Conservation (phyloP, 2,329 filamentous ascomycete genomes). For the Microdochium trichocladiopsis region DNA sequence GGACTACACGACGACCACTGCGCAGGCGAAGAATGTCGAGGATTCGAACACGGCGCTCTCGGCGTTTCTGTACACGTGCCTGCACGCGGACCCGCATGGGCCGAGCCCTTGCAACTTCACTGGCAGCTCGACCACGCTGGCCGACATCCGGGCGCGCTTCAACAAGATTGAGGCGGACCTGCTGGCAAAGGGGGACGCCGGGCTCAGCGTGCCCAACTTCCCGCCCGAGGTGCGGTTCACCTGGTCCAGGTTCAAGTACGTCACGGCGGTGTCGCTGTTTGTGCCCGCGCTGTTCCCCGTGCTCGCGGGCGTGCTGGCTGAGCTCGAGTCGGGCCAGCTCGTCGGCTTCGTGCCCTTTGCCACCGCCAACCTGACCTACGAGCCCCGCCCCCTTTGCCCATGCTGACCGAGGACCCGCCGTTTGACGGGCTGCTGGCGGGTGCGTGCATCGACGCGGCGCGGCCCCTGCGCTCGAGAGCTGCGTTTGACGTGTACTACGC, state of each 20-base stretch:
- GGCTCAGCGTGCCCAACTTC: not conserved
- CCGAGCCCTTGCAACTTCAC: not conserved
- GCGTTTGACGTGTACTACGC: not conserved
- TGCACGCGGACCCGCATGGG: not conserved
- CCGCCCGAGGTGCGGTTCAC: not conserved
- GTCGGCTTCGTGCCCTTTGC: not conserved
- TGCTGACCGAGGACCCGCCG: not conserved
- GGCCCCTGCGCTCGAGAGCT: not conserved
- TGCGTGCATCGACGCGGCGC: not conserved
- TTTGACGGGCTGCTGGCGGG: not conserved
- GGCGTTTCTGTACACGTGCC: not conserved
- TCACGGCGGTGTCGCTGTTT: not conserved
- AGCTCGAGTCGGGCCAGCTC: not conserved
- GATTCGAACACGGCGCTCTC: not conserved
- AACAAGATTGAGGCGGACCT: not conserved
- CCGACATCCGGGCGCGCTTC: not conserved
- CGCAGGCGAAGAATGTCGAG: not conserved
- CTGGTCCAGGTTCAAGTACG: not conserved
- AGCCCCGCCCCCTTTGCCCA: not conserved
- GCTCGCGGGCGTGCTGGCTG: not conserved
- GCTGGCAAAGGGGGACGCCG: not conserved
- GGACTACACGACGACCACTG: not conserved
- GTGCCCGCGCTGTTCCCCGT: not conserved
- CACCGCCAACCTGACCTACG: not conserved
- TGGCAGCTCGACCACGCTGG: not conserved